Evolutionary conservation across 2,329 filamentous ascomycete genomes (phyloP).

Genomic region (Phyllachora maydis): DNA sequence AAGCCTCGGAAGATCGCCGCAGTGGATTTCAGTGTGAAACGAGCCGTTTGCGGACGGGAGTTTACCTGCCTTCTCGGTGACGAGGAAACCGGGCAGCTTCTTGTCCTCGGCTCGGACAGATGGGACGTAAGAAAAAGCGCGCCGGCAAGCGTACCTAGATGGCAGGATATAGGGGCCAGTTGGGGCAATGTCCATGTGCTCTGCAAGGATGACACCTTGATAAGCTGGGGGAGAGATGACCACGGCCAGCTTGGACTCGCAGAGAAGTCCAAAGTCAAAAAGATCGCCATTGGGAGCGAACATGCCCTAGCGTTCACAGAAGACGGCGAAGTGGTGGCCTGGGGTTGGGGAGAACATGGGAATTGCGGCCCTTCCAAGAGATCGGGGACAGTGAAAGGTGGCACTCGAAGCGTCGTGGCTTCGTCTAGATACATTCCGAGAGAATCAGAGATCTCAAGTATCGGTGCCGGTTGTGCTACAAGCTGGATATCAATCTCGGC

Average conservation of each 20-base stretch:
- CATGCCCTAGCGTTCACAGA: slow-evolving; percentile 58
- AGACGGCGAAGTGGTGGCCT: slow-evolving; percentile 50
- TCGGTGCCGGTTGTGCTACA: slow-evolving; percentile 81
- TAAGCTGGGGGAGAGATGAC: slow-evolving; percentile 69
- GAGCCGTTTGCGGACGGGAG: slow-evolving; percentile 63
- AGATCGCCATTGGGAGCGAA: slow-evolving; percentile 73
- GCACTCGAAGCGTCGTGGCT: slow-evolving; percentile 50
- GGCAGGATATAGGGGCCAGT: slow-evolving; percentile 52
- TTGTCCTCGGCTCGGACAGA: slow-evolving; percentile 56
- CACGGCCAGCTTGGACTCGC: slow-evolving; percentile 59
- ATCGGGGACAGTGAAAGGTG: slow-evolving; percentile 38
- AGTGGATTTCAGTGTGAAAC: slow-evolving; percentile 37
- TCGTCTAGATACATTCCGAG: slow-evolving; percentile 31
- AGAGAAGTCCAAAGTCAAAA: slow-evolving; percentile 32
- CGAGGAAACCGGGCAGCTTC: slow-evolving; percentile 32
- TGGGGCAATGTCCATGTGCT: slow-evolving; percentile 72
- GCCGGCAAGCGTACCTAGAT: slow-evolving; percentile 29
- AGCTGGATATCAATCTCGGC: slow-evolving; percentile 47
- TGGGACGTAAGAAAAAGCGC: slow-evolving; percentile 40
- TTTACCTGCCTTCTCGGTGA: slow-evolving; percentile 56
- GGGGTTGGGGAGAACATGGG: slow-evolving; percentile 96
- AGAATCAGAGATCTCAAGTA: slow-evolving; percentile 27
- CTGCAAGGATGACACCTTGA: slow-evolving; percentile 32
- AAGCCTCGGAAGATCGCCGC: slow-evolving; percentile 38
- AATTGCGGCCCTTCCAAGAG: slow-evolving; percentile 63